Evolutionary conservation across 2,329 filamentous ascomycete species (phyloP).

Genomic region (Talaromyces verruculosus): DNA sequence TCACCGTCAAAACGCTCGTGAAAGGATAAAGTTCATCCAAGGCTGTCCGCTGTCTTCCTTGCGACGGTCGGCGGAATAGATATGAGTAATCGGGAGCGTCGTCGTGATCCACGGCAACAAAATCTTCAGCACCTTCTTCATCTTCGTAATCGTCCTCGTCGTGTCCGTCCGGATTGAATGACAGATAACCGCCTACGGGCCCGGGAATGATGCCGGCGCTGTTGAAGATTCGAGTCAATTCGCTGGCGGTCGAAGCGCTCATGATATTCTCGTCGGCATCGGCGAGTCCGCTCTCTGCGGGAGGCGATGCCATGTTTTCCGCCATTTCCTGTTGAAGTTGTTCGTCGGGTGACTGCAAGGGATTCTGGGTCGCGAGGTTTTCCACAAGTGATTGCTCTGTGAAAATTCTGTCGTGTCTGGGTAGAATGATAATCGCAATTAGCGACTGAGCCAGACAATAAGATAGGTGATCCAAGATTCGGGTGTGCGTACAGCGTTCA

Average conservation of each 20-base stretch:
- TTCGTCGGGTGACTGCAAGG: background rate
- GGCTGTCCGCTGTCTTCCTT: conserved; percentile 36
- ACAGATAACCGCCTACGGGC: conserved; percentile 17
- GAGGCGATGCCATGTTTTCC: conserved; percentile 19
- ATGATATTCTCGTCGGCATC: conserved; percentile 17
- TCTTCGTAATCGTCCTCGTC: conserved; percentile 29
- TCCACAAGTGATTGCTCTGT: background rate
- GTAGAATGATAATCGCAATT: background rate
- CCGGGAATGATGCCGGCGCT: conserved; percentile 20
- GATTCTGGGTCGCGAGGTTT: background rate
- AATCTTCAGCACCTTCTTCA: conserved; percentile 39
- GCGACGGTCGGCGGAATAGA: conserved; percentile 43
- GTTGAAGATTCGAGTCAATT: conserved; percentile 22
- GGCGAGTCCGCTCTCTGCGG: conserved; percentile 15
- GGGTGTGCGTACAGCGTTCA: background rate
- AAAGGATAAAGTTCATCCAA: conserved; percentile 67
- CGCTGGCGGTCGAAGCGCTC: conserved; percentile 19
- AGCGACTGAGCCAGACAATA: background rate
- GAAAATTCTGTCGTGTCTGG: background rate
- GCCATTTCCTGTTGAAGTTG: conserved; percentile 8
- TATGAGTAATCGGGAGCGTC: conserved; percentile 43
- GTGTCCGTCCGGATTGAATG: conserved; percentile 27
- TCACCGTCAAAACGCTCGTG: conserved; percentile 66
- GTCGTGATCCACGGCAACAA: conserved; percentile 44
- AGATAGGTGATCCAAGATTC: background rate